Conservation (phyloP, 75 land plant genomes). For the Cryptomeria japonica region DNA sequence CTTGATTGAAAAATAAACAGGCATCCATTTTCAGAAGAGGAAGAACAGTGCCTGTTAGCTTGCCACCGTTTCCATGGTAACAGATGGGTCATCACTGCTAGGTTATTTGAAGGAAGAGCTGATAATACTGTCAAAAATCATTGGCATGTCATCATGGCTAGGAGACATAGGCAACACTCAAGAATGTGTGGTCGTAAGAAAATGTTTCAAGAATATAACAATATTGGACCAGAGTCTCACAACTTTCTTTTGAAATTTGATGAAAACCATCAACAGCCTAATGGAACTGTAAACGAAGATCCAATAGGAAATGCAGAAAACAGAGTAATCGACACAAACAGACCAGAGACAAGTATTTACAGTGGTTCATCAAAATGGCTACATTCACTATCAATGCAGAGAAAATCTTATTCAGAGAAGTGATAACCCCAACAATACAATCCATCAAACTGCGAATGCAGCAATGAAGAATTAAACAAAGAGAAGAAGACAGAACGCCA, state of each 20-base stretch:
- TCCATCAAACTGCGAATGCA: too few species aligned
- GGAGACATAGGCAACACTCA: slow-evolving; percentile 49
- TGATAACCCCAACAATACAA: too few species aligned
- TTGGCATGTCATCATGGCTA: slow-evolving; percentile 83
- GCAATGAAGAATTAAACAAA: too few species aligned
- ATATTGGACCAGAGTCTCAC: background rate
- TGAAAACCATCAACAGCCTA: background rate
- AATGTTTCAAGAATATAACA: background rate
- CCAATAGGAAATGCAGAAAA: too few species aligned
- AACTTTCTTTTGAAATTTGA: background rate
- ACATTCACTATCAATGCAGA: too few species aligned
- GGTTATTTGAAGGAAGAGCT: slow-evolving; percentile 72
- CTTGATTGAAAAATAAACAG: slow-evolving; percentile 71
- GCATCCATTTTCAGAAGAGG: slow-evolving; percentile 70
- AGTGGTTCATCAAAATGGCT: too few species aligned
- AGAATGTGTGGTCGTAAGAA: slow-evolving; percentile 26
- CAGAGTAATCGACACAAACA: too few species aligned
- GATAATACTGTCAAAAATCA: slow-evolving; percentile 84
- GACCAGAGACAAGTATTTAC: too few species aligned
- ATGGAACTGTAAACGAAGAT: too few species aligned
- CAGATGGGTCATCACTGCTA: slow-evolving; percentile 72
- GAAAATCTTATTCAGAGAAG: too few species aligned
- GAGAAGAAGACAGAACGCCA: too few species aligned
- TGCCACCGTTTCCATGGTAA: slow-evolving; percentile 73
- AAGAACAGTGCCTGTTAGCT: slow-evolving; percentile 62